phyloP scores from a whole-genome alignment of 73 alveolate genomes.

The Paramecium tetraurelia region DNA sequence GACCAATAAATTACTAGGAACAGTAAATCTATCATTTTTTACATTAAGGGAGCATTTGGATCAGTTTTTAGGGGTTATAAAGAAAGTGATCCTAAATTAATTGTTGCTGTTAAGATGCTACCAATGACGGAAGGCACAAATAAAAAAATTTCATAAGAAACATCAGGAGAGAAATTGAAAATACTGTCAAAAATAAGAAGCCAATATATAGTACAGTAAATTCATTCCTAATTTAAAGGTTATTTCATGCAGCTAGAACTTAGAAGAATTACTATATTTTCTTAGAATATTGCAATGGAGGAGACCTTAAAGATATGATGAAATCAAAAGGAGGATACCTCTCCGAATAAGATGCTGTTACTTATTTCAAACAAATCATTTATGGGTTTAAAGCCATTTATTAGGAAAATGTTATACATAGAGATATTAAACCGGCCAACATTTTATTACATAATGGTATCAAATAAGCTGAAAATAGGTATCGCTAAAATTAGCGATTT shows the following conservation, averaged over 20 bases:
- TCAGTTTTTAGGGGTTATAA: constrained; percentile 43
- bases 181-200: constrained; percentile 16
- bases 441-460: constrained; percentile 56
- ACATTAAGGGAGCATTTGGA: constrained; percentile 52
- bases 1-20: constrained; percentile 53
- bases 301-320: constrained; percentile 44
- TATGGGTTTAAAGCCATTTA: constrained; percentile 58
- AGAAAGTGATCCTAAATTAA: constrained; percentile 37
- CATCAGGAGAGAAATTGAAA: constrained; percentile 50
- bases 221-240: neutral
- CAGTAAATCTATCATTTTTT: neutral
- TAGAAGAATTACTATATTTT: constrained; percentile 58
- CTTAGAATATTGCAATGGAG: constrained; percentile 62
- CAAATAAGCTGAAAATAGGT: neutral
- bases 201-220: constrained; percentile 32
- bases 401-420: constrained; percentile 56
- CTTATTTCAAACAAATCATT: constrained; percentile 47
- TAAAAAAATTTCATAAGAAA: constrained; percentile 52
- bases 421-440: constrained; percentile 64
- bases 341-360: constrained; percentile 58
- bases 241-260: constrained; percentile 60
- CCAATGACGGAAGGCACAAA: constrained; percentile 48
- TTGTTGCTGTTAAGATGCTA: constrained; percentile 52
- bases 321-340: constrained; percentile 43
- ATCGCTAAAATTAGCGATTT: constrained; percentile 58